Evolutionary conservation across 108 stramenopile species (phyloP), one percentile per base, ranked within the genome.

Genomic region (Aurantiochytrium sp.): DNA sequence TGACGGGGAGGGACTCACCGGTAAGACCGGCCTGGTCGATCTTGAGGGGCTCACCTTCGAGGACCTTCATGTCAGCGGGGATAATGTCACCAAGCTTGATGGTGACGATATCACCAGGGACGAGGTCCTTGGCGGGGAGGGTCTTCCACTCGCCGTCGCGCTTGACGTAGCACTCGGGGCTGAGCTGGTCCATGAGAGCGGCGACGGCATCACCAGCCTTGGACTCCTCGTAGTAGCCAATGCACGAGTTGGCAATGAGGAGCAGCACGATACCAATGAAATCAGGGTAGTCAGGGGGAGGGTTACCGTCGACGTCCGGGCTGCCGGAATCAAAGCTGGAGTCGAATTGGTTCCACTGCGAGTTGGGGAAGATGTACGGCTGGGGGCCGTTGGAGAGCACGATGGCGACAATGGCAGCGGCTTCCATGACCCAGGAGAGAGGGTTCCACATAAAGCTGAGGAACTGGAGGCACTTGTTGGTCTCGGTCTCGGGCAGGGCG

Each of bases 91-190:
- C 97, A 21, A 95, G 95, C 23, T 94, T 94, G 60, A 96, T 83
- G 10, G 95, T 72, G 69, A 95, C 88, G 29, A 96, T 92, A 90
- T 97, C 97, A 43, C 97, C 97, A 29, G 97, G 97, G 2, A 97
- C 96, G 45, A 96, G 83, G 5, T 93, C 91, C 23, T 42, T 23
- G 58, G 87, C 76, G 4, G 76, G 59, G 19, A 88, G 14, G 58
- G 89, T 89, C 45, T 89, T 51, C 88, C 91, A 94, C 60, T 71
- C 60, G 43, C 95, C 95, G 87, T 94, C 92, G 21, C 96, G 92
- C 90, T 95, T 93, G 90, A 91, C 93, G 5, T 93, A 93, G 19
- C 94, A 93, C 47, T 91, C 76, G 29, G 96, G 96, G 87, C 92
- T 92, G 87, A 96, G 92, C 58, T 93, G 92, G 21, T 88, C 89